Base-by-base conservation (phyloP, 1,139 yeast species). In the Blastobotrys petasosporus region DNA sequence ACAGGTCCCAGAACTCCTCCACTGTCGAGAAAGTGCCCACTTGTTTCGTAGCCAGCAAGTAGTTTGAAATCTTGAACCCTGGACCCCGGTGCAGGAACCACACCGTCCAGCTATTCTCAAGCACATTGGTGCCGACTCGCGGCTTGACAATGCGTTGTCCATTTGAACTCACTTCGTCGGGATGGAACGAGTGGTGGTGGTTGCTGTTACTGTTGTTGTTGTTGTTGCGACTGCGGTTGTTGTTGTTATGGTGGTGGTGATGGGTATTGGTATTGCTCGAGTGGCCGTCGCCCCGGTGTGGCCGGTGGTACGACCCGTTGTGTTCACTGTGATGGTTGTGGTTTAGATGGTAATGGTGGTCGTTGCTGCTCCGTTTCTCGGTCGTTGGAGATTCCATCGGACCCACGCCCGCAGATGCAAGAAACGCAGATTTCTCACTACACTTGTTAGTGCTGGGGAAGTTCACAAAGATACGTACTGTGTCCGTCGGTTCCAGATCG, bases 1-100 rank as follows among this genome's bases (percentile, higher is more conserved):
- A 64, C 45, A 77, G 63, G 48, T 70, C 63, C 85, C 85, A 82
- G 64, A 81, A 71, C 59, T 80, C 83, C 61, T 80, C 86, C 17
- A 79, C 67, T 6, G 82, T 72, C 13, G 58, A 53, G 44, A 66
- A 65, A 11, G 63, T 56, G 12, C 59, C 60, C 15, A 66, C 58
- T 45, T 62, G 59, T 46, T 60, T 63, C 15, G 67, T 63, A 8
- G 68, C 66, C 37, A 58, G 54, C 32, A 64, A 59, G 49, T 65
- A 66, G 47, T 65, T 59, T 17, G 62, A 54, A 34, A 64, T 60
- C 50, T 61, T 63, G 47, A 57, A 57, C 13, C 67, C 68, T 11
- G 65, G 67, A 9, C 64, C 62, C 8, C 69, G 63, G 47, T 66
- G 67, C 48, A 64, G 51, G 45, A 63, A 66, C 68, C 68, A 65